A percentile compares a stretch with the other conserved stretches of the same genome.
phyloP scores from a whole-genome alignment of 2,329 filamentous ascomycete genomes.

The Tolypocladium album region DNA sequence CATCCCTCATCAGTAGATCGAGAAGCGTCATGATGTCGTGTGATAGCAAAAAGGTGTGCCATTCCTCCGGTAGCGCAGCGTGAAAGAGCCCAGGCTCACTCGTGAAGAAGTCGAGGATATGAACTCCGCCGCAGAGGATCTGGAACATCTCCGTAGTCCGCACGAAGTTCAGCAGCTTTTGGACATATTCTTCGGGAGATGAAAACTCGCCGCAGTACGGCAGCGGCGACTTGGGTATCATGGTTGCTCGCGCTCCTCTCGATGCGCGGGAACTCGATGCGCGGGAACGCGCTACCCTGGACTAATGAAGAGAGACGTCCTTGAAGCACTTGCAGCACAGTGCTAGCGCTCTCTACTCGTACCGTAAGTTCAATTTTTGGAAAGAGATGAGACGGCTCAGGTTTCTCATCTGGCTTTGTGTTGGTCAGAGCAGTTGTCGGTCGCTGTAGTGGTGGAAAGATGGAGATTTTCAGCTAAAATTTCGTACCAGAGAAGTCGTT shows the following conservation, averaged over 20 bases:
- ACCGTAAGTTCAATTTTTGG: background rate
- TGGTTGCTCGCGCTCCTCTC: conserved; percentile 10
- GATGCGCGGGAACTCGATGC: background rate
- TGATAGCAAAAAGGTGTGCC: conserved; percentile 66
- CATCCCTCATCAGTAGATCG: conserved; percentile 70
- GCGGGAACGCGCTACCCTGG: background rate
- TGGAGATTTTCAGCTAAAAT: background rate
- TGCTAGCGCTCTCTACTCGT: background rate
- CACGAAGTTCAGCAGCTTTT: conserved; percentile 66
- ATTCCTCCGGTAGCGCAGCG: conserved; percentile 63
- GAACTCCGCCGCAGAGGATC: conserved; percentile 90
- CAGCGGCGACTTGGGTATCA: conserved; percentile 44
- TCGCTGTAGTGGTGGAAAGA: background rate
- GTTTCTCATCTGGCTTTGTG: background rate
- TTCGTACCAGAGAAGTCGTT: background rate
- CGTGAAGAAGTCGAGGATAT: conserved; percentile 94
- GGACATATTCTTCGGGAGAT: conserved; percentile 65
- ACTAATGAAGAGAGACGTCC: background rate
- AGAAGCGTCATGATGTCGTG: conserved; percentile 66
- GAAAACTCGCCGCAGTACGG: conserved; percentile 62
- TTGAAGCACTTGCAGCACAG: background rate
- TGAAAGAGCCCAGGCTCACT: conserved; percentile 74
- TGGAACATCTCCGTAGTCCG: conserved; percentile 67
- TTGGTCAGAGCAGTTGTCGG: background rate
- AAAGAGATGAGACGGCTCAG: background rate